phyloP scores from a whole-genome alignment of 208 protist species.

The Leishmania turanica region DNA sequence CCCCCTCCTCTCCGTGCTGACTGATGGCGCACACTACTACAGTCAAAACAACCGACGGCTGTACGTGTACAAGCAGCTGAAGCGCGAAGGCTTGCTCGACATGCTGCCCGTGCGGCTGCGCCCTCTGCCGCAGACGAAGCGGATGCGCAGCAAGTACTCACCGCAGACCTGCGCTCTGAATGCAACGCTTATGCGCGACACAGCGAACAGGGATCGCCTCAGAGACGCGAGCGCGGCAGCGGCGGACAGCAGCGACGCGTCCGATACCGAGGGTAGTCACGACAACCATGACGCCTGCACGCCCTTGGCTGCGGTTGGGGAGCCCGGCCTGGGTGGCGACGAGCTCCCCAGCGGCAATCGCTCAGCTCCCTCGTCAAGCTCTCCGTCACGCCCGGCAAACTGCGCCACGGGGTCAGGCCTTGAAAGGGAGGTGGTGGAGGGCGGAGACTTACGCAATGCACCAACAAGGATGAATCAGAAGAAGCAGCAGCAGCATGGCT shows the following conservation, averaged over 20 bases:
- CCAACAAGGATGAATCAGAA: not conserved
- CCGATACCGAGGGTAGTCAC: not conserved
- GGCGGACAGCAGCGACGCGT: not conserved
- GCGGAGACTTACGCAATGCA: not conserved
- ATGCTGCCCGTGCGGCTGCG: conserved; percentile 71
- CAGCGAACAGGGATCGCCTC: conserved; percentile 3
- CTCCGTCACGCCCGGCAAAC: not conserved
- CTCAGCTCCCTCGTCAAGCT: not conserved
- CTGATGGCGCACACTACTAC: conserved; percentile 60
- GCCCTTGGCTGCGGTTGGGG: not conserved
- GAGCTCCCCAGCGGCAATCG: not conserved
- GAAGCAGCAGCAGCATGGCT: not conserved
- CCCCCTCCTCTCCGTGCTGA: conserved; percentile 74
- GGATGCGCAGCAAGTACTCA: conserved; percentile 82
- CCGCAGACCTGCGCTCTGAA: conserved; percentile 68
- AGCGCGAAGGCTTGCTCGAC: conserved; percentile 36
- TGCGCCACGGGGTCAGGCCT: not conserved
- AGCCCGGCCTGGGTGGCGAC: not conserved
- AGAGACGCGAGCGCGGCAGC: not conserved
- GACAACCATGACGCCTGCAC: not conserved
- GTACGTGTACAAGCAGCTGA: conserved; percentile 85
- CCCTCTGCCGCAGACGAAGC: conserved; percentile 59
- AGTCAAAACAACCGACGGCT: conserved; percentile 89
- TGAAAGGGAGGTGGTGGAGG: not conserved
- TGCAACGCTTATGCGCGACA: conserved; percentile 73